Evolutionary conservation across 495 filamentous ascomycete genomes (phyloP).

Genomic region (Trichoderma gamsii): DNA sequence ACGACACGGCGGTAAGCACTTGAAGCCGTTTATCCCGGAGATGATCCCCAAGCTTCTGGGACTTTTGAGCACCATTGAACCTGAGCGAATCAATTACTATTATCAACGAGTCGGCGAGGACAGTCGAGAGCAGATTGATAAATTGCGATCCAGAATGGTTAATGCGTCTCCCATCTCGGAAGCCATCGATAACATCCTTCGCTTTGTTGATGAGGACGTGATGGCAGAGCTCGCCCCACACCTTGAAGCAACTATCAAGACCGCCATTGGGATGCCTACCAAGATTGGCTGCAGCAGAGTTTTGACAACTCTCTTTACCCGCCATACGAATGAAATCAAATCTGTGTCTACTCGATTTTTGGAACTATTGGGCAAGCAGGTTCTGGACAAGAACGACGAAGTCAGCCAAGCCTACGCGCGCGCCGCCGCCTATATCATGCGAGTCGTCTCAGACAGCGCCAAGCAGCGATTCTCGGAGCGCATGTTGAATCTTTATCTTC

Average conservation of each 20-base stretch:
- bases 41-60: conserved; percentile 76
- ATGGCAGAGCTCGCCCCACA: conserved; percentile 66
- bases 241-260: conserved; percentile 72
- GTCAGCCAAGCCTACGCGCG: conserved; percentile 80
- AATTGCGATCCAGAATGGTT: conserved; percentile 69
- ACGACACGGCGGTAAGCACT: conserved; percentile 68
- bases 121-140: conserved; percentile 79
- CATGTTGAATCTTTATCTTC: conserved; percentile 69
- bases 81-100: conserved; percentile 80
- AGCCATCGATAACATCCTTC: conserved; percentile 82
- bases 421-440: conserved; percentile 76
- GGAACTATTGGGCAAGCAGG: conserved; percentile 65
- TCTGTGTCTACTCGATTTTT: conserved; percentile 75
- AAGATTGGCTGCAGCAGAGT: conserved; percentile 87
- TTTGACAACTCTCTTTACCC: conserved; percentile 78
- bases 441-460: conserved; percentile 63
- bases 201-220: conserved; percentile 69
- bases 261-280: conserved; percentile 80
- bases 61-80: conserved; percentile 79
- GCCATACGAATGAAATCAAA: conserved; percentile 64
- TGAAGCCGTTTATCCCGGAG: conserved; percentile 73
- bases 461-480: conserved; percentile 60
- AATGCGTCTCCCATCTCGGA: conserved; percentile 87
- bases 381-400: conserved; percentile 86
- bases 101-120: conserved; percentile 87